Percentiles rank a stretch among this genome's conserved stretches.
Evolutionary conservation across 202 grass and related monocot genomes (phyloP).

Genomic region (Brachypodium distachyon): DNA sequence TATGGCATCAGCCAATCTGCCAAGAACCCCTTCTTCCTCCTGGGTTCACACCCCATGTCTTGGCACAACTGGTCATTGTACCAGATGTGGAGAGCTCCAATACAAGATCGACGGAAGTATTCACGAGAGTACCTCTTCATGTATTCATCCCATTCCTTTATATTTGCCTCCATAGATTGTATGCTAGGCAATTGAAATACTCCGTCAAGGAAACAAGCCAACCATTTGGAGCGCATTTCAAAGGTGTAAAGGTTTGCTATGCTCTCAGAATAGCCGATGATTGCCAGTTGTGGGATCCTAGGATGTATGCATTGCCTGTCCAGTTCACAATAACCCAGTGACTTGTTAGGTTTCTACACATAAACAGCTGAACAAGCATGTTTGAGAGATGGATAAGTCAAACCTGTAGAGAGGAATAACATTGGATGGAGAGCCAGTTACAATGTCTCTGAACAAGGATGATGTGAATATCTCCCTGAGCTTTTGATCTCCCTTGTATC

Average conservation of each 20-base stretch:
- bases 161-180: conserved; percentile 21
- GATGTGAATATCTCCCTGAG: conserved; percentile 41
- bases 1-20: conserved; percentile 49
- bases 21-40: conserved; percentile 42
- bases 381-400: not conserved
- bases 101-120: conserved; percentile 26
- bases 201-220: conserved; percentile 32
- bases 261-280: conserved; percentile 39
- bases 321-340: not conserved
- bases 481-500: conserved; percentile 44
- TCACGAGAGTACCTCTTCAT: conserved; percentile 4
- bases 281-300: conserved; percentile 40
- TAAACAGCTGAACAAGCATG: not conserved
- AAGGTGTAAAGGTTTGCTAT: conserved; percentile 22
- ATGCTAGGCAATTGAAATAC: conserved; percentile 26
- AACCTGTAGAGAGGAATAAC: conserved; percentile 44
- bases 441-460: conserved; percentile 25
- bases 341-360: not conserved
- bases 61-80: conserved; percentile 42
- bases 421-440: conserved; percentile 26
- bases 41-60: conserved; percentile 42
- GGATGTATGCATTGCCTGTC: conserved; percentile 51
- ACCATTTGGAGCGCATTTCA: conserved; percentile 33
- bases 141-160: conserved; percentile 30
- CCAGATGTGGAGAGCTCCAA: conserved; percentile 22